phyloP scores from a whole-genome alignment of 2,329 filamentous ascomycete species.

The Penicillium sp. region DNA sequence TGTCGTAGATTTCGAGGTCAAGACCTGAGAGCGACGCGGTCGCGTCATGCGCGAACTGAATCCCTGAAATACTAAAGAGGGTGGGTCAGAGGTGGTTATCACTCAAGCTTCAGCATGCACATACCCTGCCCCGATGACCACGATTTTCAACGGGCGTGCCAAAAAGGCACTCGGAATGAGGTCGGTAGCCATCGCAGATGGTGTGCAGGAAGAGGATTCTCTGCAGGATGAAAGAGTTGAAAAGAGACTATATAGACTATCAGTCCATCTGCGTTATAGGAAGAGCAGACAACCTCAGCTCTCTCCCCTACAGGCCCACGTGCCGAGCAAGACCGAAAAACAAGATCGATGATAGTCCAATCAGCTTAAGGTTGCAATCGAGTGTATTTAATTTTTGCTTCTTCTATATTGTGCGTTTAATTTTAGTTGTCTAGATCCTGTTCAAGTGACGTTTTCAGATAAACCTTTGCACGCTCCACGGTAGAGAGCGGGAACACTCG shows the following conservation, averaged over 20 bases:
- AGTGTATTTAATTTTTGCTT: not conserved
- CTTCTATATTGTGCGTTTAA: not conserved
- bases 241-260: not conserved
- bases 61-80: slow-evolving; percentile 7
- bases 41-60: slow-evolving; percentile 11
- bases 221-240: not conserved
- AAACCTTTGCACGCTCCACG: not conserved
- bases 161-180: slow-evolving; percentile 8
- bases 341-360: not conserved
- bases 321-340: not conserved
- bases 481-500: not conserved
- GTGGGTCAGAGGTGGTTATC: not conserved
- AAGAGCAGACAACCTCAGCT: not conserved
- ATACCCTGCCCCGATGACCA: slow-evolving; percentile 11
- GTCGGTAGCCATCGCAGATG: not conserved
- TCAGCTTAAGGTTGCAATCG: not conserved
- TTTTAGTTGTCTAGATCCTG: not conserved
- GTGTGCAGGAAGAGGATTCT: not conserved
- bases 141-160: slow-evolving; percentile 5
- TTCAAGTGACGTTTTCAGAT: not conserved
- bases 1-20: slow-evolving; percentile 12
- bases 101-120: not conserved
- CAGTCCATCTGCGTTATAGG: not conserved
- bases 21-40: not conserved
- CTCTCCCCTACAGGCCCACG: not conserved